phyloP scores from a whole-genome alignment of 1,284 basidiomycete genomes.

The Pseudomicrostroma phylloplanum region DNA sequence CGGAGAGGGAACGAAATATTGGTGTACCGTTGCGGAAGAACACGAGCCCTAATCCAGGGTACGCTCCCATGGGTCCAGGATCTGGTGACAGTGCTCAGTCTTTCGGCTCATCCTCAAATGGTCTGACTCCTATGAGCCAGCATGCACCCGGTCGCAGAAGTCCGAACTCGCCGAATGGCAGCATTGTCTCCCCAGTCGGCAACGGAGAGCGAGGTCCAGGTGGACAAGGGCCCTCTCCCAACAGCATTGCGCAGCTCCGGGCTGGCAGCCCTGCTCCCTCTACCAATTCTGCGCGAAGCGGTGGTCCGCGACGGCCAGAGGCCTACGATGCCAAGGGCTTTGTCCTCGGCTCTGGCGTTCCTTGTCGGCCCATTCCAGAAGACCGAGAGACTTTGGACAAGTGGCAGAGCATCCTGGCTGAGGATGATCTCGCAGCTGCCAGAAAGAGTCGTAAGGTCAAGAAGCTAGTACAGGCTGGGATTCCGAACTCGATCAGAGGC shows the following conservation, averaged over 20 bases:
- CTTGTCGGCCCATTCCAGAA: conserved; percentile 49
- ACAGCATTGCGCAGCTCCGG: neutral
- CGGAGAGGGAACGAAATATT: conserved; percentile 30
- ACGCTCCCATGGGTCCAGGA: too few relatives aligned
- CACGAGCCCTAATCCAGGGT: conserved; percentile 35
- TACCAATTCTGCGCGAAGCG: neutral
- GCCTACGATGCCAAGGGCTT: conserved; percentile 31
- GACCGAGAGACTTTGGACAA: conserved; percentile 67
- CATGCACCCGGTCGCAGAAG: too few relatives aligned
- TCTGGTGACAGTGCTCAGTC: too few relatives aligned
- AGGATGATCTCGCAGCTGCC: conserved; percentile 62
- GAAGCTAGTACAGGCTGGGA: conserved; percentile 68
- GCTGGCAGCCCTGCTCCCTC: neutral
- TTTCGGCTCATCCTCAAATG: too few relatives aligned
- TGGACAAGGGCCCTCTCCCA: too few relatives aligned
- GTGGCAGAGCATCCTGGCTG: conserved; percentile 66
- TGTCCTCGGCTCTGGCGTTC: conserved; percentile 21
- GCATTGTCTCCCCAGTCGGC: too few relatives aligned
- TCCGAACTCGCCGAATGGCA: too few relatives aligned
- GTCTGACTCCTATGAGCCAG: too few relatives aligned
- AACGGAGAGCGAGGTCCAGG: too few relatives aligned
- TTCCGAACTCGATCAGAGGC: conserved; percentile 57
- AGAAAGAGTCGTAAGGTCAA: conserved; percentile 77
- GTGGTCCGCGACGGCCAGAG: neutral
- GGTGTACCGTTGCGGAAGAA: conserved; percentile 38